These are phyloP conservation scores for Lodderomyces pseudojiufengensis DNA, from an alignment of 1,139 yeast genomes.

Conservation along the genomic window DNA sequence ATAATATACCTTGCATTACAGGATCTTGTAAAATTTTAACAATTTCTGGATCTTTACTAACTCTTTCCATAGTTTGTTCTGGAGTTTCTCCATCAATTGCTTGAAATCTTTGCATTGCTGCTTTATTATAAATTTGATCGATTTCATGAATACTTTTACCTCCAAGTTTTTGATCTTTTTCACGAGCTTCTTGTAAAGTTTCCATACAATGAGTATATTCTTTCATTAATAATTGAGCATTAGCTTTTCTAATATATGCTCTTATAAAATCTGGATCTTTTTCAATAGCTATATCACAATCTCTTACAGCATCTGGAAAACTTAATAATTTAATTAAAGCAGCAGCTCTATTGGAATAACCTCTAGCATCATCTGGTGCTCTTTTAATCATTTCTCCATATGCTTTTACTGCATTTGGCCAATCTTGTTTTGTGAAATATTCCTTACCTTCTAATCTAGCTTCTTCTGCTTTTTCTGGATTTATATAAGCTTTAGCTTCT, in stretches of 20 bases:
- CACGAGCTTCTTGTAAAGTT: slow-evolving; percentile 75
- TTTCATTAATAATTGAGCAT: slow-evolving; percentile 86
- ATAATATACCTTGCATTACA: slow-evolving; percentile 91
- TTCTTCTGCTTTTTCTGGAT: slow-evolving; percentile 91
- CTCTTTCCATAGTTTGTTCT: slow-evolving; percentile 91
- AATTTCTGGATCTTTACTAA: slow-evolving; percentile 90
- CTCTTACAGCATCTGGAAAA: slow-evolving; percentile 93
- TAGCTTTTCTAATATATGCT: slow-evolving; percentile 96
- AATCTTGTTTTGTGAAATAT: slow-evolving; percentile 82
- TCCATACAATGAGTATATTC: slow-evolving; percentile 82
- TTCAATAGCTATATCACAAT: slow-evolving; percentile 85
- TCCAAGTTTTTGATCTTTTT: slow-evolving; percentile 61
- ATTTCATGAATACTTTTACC: slow-evolving; percentile 70
- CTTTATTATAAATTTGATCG: slow-evolving; percentile 77
- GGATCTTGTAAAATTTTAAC: slow-evolving; percentile 91
- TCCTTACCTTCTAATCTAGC: slow-evolving; percentile 94
- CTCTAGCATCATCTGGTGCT: slow-evolving; percentile 94
- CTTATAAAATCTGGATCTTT: slow-evolving; percentile 86
- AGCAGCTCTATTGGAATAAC: slow-evolving; percentile 97
- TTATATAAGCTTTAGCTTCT: slow-evolving; percentile 75
- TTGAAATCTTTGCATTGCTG: slow-evolving; percentile 73
- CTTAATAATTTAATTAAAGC: slow-evolving; percentile 92
- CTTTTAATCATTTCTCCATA: slow-evolving; percentile 95
- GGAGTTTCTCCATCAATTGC: slow-evolving; percentile 87
- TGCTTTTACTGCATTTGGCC: slow-evolving; percentile 95